Conservation (phyloP, 768 basidiomycete species). For the Collybia sordida region DNA sequence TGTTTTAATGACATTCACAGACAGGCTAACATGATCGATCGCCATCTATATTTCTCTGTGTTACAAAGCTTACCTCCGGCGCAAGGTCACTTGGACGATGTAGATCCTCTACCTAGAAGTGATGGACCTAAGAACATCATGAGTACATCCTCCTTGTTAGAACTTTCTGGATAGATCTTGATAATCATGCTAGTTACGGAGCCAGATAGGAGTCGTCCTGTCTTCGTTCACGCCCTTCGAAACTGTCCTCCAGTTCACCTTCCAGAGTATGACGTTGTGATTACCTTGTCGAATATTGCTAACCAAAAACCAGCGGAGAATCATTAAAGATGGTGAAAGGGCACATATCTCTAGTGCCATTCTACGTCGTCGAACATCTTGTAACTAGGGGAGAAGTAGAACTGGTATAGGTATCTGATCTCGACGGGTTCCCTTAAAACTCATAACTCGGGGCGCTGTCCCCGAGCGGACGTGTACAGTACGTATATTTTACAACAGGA, state of each 20-base stretch:
- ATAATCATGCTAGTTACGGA: conserved; percentile 54
- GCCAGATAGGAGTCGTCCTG: conserved; percentile 74
- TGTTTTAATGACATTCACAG: conserved; percentile 33
- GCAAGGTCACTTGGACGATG: conserved; percentile 76
- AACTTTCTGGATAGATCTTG: background rate
- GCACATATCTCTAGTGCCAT: conserved; percentile 80
- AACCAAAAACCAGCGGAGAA: conserved; percentile 48
- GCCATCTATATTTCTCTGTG: conserved; percentile 78
- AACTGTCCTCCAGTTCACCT: conserved; percentile 65
- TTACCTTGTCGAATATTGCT: background rate
- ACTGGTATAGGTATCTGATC: conserved; percentile 49
- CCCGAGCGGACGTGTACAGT: conserved; percentile 3
- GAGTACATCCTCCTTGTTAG: conserved; percentile 41
- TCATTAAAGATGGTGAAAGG: conserved; percentile 74
- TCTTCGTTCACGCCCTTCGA: conserved; percentile 78
- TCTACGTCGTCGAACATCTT: conserved; percentile 72
- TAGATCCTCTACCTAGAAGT: conserved; percentile 33
- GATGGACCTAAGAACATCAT: conserved; percentile 34
- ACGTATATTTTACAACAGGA: background rate
- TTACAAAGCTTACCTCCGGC: conserved; percentile 79
- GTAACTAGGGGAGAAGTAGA: conserved; percentile 73
- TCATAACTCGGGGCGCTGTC: background rate
- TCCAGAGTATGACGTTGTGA: conserved; percentile 56
- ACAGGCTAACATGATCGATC: conserved; percentile 73
- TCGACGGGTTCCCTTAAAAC: too few relatives aligned